Evolutionary conservation across 148 eudicot species (phyloP).

Genomic region (Rhododendron henanense): DNA sequence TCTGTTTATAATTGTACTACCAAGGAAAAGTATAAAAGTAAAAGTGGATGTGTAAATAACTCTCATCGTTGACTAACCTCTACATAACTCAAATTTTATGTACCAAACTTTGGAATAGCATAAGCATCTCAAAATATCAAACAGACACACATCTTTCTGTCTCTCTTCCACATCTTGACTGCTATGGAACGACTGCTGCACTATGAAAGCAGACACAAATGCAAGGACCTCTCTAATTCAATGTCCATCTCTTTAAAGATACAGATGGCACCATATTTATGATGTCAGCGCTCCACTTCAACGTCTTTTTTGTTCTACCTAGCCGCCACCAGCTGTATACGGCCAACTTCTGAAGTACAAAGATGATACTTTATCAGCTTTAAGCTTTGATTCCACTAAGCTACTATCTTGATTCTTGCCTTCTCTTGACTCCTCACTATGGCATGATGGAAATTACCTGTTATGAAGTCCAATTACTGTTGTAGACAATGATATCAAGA

Average conservation of each 20-base stretch:
- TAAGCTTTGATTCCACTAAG: not conserved
- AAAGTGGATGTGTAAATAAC: not conserved
- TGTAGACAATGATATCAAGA: not conserved
- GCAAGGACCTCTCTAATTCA: not conserved
- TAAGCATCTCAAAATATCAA: not conserved
- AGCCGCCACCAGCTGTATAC: not conserved
- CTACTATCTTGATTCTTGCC: not conserved
- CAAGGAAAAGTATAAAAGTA: not conserved
- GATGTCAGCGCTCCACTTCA: not conserved
- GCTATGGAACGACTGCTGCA: not conserved
- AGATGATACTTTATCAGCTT: not conserved
- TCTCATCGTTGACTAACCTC: not conserved
- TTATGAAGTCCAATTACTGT: not conserved
- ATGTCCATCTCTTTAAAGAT: not conserved
- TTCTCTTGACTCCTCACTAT: not conserved
- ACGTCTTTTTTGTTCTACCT: not conserved
- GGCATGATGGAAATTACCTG: not conserved
- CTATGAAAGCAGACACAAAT: not conserved
- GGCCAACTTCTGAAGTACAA: not conserved
- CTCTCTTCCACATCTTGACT: not conserved
- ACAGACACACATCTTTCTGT: not conserved
- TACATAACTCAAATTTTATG: not conserved
- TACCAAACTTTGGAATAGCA: not conserved
- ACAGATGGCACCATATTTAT: not conserved
- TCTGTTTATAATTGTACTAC: not conserved